Evolutionary conservation across 192 early-diverging fungal genomes (phyloP), one percentile per base, ranked within the genome.

Genomic region (Linnemannia schmuckeri): DNA sequence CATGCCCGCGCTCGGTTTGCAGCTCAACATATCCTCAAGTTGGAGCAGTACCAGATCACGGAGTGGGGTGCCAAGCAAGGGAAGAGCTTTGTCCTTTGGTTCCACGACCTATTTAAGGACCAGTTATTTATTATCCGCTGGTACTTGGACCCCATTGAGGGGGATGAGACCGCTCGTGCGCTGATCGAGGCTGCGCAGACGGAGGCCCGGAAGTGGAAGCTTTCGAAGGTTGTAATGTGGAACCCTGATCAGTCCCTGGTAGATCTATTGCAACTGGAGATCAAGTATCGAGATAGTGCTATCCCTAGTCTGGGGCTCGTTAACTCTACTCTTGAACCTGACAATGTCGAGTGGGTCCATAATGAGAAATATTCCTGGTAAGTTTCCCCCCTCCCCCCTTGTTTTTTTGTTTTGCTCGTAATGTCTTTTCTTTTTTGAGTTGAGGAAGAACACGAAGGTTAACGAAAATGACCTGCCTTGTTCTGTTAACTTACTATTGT

Each of bases 281-380:
- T 72, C 44, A 71, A 49, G 57, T 38, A 79, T 49, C 78, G 83
- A 41, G 78, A 79, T 12, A 75, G 74, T 24, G 35, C 83, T 3
- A 76, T 85, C 33, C 68, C 83, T 3, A 70, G 78, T 47, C 30
- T 85, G 18, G 83, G 83, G 15, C 42, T 80, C 4, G 37, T 66
- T 4, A 10, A 38, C 42, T 38, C 74, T 17, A 22, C n/a, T n/a
- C 22, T 46, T 18, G 70, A 76, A 1, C 42, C 82, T 20, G 72
- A 61, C 17, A 37, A 66, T 27, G 44, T 80, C 22, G 78, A 85
- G 33, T 85, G 83, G 83, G 44, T 80, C 38, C 17, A 76, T 42
- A 85, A 80, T 55, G 83, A 85, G 46, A 85, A 85, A 54, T 85
- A 80, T 37, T 78, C 66, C 24, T 85, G 83, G 83, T 85, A 73